Conservation (phyloP, 2,329 filamentous ascomycete genomes). For the Phialemoniopsis sp. region DNA sequence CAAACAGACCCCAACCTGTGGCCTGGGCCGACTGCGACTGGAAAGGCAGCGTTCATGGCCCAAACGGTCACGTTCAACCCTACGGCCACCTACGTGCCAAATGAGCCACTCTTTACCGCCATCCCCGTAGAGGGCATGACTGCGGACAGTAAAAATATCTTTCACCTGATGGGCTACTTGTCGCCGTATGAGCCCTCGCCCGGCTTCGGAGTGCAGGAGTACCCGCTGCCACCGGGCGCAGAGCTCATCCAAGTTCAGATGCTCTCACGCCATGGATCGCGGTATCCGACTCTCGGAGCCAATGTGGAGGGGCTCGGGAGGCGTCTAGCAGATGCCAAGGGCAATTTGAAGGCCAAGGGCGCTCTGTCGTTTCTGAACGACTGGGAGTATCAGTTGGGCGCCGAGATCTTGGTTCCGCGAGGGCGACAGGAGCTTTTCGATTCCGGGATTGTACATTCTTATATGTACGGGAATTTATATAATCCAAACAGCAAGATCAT, state of each 20-base stretch:
- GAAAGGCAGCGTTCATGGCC: constrained; percentile 64
- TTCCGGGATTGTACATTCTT: constrained; percentile 65
- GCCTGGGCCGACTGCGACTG: constrained; percentile 67
- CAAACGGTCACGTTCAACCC: constrained; percentile 67
- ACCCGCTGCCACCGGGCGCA: constrained; percentile 60
- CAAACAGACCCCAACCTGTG: constrained; percentile 57
- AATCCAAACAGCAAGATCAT: constrained; percentile 70
- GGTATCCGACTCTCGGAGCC: constrained; percentile 64
- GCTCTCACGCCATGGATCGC: constrained; percentile 68
- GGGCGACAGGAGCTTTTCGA: constrained; percentile 72
- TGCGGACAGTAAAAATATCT: constrained; percentile 59
- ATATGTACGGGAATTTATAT: constrained; percentile 68
- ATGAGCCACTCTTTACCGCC: constrained; percentile 66
- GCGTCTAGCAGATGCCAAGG: constrained; percentile 50
- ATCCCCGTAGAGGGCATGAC: constrained; percentile 60
- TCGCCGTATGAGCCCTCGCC: constrained; percentile 68
- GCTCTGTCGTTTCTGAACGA: constrained; percentile 61
- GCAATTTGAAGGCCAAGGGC: constrained; percentile 52
- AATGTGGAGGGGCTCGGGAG: constrained; percentile 51
- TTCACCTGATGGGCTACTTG: constrained; percentile 65
- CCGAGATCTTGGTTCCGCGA: constrained; percentile 67
- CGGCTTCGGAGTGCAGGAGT: constrained; percentile 72
- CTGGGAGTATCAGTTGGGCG: constrained; percentile 67
- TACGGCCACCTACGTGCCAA: constrained; percentile 61
- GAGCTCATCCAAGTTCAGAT: constrained; percentile 69